Conservation (phyloP, 768 basidiomycete genomes). For the Gymnopilus dilepis region DNA sequence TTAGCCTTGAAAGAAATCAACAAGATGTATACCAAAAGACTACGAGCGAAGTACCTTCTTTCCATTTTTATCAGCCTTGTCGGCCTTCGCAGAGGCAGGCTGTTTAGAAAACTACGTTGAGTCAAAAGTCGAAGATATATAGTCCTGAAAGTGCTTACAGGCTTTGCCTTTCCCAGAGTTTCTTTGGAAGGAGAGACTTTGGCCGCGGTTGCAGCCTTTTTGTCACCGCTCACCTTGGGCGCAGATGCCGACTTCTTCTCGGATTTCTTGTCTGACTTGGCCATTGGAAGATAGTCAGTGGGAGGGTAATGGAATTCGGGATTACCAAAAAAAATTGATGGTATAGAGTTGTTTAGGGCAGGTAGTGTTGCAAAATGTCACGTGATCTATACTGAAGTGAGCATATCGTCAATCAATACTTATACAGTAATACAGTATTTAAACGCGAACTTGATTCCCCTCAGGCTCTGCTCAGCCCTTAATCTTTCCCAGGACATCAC, state of each 20-base stretch:
- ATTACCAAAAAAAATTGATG: slow-evolving; percentile 32
- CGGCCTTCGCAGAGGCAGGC: slow-evolving; percentile 15
- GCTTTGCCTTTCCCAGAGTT: slow-evolving; percentile 32
- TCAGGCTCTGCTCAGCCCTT: no score
- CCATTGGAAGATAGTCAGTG: slow-evolving; percentile 40
- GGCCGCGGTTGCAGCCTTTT: slow-evolving; percentile 35
- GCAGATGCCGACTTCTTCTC: slow-evolving; percentile 41
- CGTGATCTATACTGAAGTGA: slow-evolving; percentile 14
- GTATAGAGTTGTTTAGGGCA: slow-evolving; percentile 37
- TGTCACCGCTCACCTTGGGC: slow-evolving; percentile 40
- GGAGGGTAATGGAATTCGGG: slow-evolving; percentile 21
- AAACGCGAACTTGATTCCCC: no score
- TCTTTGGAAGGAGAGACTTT: slow-evolving; percentile 39
- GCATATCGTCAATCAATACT: no score
- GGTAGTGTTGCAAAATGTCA: slow-evolving; percentile 29
- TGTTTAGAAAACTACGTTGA: slow-evolving; percentile 8
- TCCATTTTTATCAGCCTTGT: slow-evolving; percentile 30
- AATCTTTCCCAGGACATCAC: no score
- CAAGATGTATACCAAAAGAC: background rate
- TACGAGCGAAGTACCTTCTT: slow-evolving; percentile 31
- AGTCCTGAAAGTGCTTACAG: slow-evolving; percentile 26
- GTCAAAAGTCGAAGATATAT: slow-evolving; percentile 1
- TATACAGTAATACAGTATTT: no score
- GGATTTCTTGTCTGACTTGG: slow-evolving; percentile 54
- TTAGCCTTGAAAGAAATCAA: slow-evolving; percentile 27